These are phyloP conservation scores for Phytophthora nicotianae DNA, from an alignment of 352 stramenopile genomes.

Conservation along the genomic window DNA sequence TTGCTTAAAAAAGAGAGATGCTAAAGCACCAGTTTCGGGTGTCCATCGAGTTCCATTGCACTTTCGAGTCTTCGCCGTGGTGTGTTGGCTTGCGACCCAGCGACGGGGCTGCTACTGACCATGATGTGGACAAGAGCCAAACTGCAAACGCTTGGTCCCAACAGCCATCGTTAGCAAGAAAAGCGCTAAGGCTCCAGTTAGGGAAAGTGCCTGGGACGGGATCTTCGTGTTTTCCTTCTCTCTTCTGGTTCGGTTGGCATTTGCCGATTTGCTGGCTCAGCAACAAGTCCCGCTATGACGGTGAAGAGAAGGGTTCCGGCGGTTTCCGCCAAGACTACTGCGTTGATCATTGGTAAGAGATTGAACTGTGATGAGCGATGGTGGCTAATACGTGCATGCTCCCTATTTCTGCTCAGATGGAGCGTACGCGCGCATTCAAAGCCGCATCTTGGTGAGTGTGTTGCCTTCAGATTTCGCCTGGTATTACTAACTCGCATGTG, in stretches of 20 bases:
- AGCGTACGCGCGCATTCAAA: slow-evolving; percentile 26
- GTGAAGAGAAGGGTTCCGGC: not conserved
- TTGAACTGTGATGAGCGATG: too few relatives aligned
- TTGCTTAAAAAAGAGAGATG: too few relatives aligned
- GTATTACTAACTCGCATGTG: slow-evolving; percentile 15
- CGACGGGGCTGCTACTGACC: too few relatives aligned
- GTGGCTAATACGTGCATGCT: not conserved
- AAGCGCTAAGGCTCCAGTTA: too few relatives aligned
- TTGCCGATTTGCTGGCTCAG: not conserved
- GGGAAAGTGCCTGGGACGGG: not conserved
- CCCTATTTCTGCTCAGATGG: slow-evolving; percentile 20
- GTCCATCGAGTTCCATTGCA: too few relatives aligned
- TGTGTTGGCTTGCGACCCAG: too few relatives aligned
- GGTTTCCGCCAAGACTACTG: slow-evolving; percentile 1
- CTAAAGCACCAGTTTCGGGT: slow-evolving; percentile 2
- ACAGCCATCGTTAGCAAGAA: too few relatives aligned
- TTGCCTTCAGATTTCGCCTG: not conserved
- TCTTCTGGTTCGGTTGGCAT: not conserved
- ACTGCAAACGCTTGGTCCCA: slow-evolving; percentile 25
- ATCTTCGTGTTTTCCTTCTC: not conserved
- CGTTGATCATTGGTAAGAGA: slow-evolving; percentile 16
- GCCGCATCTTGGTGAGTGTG: slow-evolving; percentile 5
- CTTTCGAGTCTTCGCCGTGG: too few relatives aligned
- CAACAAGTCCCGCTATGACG: not conserved
- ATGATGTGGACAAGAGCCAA: too few relatives aligned